These are phyloP conservation scores for Neltuma alba DNA, from an alignment of 306 rosid species.

Conservation along the genomic window DNA sequence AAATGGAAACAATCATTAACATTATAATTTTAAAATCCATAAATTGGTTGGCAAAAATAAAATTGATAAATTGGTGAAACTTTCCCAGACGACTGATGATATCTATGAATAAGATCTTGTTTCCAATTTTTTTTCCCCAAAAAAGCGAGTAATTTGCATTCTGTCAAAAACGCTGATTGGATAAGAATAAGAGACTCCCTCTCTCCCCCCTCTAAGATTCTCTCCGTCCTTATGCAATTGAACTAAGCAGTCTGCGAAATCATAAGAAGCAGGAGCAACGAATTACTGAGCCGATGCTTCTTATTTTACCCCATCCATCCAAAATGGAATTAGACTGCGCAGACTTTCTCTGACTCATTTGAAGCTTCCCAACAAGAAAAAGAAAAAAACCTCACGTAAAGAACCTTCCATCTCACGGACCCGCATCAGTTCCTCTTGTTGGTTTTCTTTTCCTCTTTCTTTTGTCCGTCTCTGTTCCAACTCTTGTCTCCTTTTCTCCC, in stretches of 20 bases:
- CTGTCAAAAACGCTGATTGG: too few relatives aligned
- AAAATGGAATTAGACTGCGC: not conserved
- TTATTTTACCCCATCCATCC: not conserved
- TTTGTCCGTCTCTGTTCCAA: not conserved
- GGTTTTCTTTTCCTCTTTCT: not conserved
- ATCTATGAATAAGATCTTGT: too few relatives aligned
- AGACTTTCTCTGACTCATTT: not conserved
- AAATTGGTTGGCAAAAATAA: too few relatives aligned
- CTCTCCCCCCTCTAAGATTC: not conserved
- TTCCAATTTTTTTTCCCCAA: not conserved
- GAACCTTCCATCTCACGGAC: not conserved
- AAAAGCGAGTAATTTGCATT: too few relatives aligned
- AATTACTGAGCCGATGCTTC: not conserved
- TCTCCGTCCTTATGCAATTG: not conserved
- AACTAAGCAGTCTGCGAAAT: not conserved
- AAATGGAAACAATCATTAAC: too few relatives aligned
- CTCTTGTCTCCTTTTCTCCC: not conserved
- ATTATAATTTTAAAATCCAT: too few relatives aligned
- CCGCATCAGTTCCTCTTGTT: not conserved
- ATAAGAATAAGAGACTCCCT: too few relatives aligned
- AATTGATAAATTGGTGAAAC: too few relatives aligned
- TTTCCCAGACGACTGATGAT: too few relatives aligned
- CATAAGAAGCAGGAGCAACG: not conserved
- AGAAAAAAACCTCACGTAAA: not conserved
- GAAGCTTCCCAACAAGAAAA: not conserved